Conservation (phyloP, 2,329 filamentous ascomycete species). For the Plectosphaerella plurivora region DNA sequence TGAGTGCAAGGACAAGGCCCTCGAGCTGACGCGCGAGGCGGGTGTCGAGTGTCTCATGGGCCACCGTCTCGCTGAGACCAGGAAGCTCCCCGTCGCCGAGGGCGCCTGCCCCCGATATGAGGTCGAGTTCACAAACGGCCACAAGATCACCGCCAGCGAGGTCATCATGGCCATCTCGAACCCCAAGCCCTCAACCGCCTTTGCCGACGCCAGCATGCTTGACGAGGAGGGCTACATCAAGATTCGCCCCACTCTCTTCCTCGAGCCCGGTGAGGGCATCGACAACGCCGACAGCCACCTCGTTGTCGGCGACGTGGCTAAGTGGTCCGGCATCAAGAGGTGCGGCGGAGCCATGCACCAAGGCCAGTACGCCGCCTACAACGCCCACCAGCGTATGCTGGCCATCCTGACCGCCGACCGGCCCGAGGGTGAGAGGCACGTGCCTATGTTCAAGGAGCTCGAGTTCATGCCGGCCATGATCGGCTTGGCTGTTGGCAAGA, state of each 20-base stretch:
- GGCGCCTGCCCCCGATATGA: slow-evolving; percentile 28
- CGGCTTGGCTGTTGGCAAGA: slow-evolving; percentile 65
- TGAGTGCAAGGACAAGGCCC: slow-evolving; percentile 60
- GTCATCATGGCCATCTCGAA: slow-evolving; percentile 68
- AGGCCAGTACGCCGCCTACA: slow-evolving; percentile 61
- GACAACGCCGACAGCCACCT: slow-evolving; percentile 60
- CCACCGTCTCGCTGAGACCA: slow-evolving; percentile 49
- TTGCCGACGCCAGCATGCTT: slow-evolving; percentile 55
- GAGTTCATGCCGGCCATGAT: slow-evolving; percentile 60
- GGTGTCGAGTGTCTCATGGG: slow-evolving; percentile 63
- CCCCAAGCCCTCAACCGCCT: slow-evolving; percentile 56
- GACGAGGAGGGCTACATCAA: slow-evolving; percentile 63
- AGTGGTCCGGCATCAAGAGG: slow-evolving; percentile 76
- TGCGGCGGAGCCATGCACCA: slow-evolving; percentile 73
- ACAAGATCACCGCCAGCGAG: slow-evolving; percentile 54
- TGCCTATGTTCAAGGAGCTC: slow-evolving; percentile 44
- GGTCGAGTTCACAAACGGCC: slow-evolving; percentile 57
- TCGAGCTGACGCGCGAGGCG: slow-evolving; percentile 53
- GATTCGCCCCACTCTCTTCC: slow-evolving; percentile 52
- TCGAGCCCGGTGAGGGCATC: slow-evolving; percentile 36
- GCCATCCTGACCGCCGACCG: slow-evolving; percentile 24
- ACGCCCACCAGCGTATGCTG: slow-evolving; percentile 61
- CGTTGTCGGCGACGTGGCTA: slow-evolving; percentile 63
- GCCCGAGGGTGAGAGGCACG: slow-evolving; percentile 11
- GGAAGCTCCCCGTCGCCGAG: slow-evolving; percentile 29